Conservation (phyloP, 768 basidiomycete genomes). For the Psilocybe cyanescens region DNA sequence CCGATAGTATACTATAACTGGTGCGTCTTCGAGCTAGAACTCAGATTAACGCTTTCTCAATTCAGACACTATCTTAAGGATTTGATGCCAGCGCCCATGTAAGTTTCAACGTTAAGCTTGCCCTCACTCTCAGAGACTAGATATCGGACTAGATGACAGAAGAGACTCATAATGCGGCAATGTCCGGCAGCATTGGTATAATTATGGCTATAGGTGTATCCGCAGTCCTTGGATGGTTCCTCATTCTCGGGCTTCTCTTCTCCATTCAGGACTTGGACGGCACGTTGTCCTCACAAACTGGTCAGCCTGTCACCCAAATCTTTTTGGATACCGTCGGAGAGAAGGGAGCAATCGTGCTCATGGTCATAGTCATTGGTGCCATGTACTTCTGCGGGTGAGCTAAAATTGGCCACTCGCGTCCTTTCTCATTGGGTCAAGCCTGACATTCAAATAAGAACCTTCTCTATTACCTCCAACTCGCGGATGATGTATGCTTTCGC, state of each 20-base stretch:
- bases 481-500: constrained; percentile 86
- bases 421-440: background rate
- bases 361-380: constrained; percentile 72
- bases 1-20: constrained; percentile 64
- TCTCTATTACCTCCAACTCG: constrained; percentile 79
- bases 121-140: background rate
- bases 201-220: constrained; percentile 75
- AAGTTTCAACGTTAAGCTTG: constrained; percentile 19
- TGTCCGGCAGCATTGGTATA: constrained; percentile 70
- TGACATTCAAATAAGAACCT: constrained; percentile 46
- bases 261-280: constrained; percentile 71
- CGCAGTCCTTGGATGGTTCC: constrained; percentile 76
- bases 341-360: constrained; percentile 73
- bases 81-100: constrained; percentile 80
- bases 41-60: background rate
- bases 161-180: constrained; percentile 73
- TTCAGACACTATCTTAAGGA: constrained; percentile 36
- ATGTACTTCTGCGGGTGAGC: constrained; percentile 76
- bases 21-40: constrained; percentile 31
- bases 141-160: constrained; percentile 64
- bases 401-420: background rate
- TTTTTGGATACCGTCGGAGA: constrained; percentile 78
- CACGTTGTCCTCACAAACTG: constrained; percentile 56
- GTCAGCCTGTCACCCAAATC: constrained; percentile 79
- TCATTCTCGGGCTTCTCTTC: constrained; percentile 72